These are phyloP conservation scores for Penstemon barbatus DNA, from an alignment of 257 asterid genomes.

Conservation along the genomic window DNA sequence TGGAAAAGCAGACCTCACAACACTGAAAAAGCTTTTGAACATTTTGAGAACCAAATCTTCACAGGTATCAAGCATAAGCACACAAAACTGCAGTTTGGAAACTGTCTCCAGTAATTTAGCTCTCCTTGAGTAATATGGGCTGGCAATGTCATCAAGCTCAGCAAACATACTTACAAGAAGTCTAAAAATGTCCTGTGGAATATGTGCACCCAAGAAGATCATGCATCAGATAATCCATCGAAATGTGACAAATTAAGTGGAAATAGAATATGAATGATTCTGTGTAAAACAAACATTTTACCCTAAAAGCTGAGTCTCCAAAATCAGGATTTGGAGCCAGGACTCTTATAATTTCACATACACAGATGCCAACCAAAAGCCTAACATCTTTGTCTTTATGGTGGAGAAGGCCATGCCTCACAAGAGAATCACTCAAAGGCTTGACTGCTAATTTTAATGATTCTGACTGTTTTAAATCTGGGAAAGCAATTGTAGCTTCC, in stretches of 20 bases:
- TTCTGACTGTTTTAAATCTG: constrained; percentile 52
- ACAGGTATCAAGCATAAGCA: constrained; percentile 74
- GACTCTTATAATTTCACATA: constrained; percentile 62
- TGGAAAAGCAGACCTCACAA: constrained; percentile 59
- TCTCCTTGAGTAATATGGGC: constrained; percentile 62
- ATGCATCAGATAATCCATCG: constrained; percentile 17
- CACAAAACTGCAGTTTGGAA: constrained; percentile 57
- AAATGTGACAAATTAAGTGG: constrained; percentile 11
- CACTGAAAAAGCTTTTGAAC: constrained; percentile 67
- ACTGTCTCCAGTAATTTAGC: constrained; percentile 62
- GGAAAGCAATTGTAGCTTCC: constrained; percentile 65
- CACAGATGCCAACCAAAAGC: constrained; percentile 68
- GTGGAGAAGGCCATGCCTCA: constrained; percentile 55
- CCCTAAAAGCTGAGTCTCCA: constrained; percentile 58
- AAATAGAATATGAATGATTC: not conserved
- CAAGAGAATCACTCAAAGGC: constrained; percentile 59
- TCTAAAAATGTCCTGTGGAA: constrained; percentile 63
- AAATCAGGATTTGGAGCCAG: constrained; percentile 76
- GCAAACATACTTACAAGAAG: constrained; percentile 62
- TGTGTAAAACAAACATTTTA: constrained; percentile 27
- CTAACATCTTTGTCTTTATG: constrained; percentile 70
- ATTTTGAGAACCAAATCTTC: constrained; percentile 71
- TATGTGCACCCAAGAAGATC: constrained; percentile 15
- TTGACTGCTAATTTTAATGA: constrained; percentile 39
- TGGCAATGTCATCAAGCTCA: constrained; percentile 57